These are phyloP conservation scores for Erythrophleum fordii DNA, from an alignment of 306 rosid species.

Conservation along the genomic window DNA sequence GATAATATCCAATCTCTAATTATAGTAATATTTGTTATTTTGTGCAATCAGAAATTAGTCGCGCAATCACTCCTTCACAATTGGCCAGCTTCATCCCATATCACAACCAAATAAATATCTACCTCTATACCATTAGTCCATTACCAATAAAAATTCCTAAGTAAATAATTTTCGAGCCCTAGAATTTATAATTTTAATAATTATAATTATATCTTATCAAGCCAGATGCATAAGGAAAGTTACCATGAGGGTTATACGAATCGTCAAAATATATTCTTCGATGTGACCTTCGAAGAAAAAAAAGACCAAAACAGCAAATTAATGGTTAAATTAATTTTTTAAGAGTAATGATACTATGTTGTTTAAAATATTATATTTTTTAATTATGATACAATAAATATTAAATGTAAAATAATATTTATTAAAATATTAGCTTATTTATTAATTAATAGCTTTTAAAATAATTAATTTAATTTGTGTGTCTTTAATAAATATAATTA, in stretches of 20 bases:
- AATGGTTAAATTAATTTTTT: too few species aligned
- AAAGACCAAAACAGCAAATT: too few species aligned
- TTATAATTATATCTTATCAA: slow-evolving; percentile 11
- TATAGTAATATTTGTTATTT: slow-evolving; percentile 26
- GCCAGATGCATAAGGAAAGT: not conserved
- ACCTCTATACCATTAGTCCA: not conserved
- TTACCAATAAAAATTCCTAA: not conserved
- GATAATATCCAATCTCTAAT: slow-evolving; percentile 9
- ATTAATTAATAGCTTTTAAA: too few species aligned
- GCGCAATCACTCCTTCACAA: slow-evolving; percentile 33
- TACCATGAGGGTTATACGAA: slow-evolving; percentile 2
- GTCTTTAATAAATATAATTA: too few species aligned
- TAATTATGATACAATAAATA: too few species aligned
- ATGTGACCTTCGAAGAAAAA: not conserved
- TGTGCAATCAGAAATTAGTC: slow-evolving; percentile 37
- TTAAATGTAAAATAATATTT: too few species aligned
- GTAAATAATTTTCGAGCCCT: not conserved
- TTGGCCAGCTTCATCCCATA: slow-evolving; percentile 33
- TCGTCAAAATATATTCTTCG: not conserved
- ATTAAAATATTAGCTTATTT: too few species aligned
- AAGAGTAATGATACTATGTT: too few species aligned
- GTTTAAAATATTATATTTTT: too few species aligned
- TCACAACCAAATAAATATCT: slow-evolving; percentile 42
- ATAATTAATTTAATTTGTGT: too few species aligned
- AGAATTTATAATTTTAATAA: slow-evolving; percentile 3